Conservation (phyloP, 2,329 filamentous ascomycete species). For the Trichoderma oligosporum region DNA sequence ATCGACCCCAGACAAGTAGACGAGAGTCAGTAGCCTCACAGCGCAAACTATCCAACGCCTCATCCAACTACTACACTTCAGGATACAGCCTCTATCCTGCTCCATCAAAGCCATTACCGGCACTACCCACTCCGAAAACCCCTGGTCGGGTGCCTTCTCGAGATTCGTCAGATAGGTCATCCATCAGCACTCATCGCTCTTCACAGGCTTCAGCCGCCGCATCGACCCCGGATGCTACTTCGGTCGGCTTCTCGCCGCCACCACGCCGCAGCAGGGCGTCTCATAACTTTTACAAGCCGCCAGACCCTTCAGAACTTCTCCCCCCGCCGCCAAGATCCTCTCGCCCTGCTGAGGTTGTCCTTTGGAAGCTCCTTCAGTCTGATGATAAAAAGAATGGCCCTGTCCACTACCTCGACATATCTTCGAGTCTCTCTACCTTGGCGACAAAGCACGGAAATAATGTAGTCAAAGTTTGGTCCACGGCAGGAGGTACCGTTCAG, state of each 20-base stretch:
- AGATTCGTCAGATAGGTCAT: slow-evolving; percentile 19
- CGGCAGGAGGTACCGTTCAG: slow-evolving; percentile 74
- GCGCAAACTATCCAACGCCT: slow-evolving; percentile 19
- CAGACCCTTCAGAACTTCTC: neutral
- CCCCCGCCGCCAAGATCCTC: neutral
- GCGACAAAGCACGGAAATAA: slow-evolving; percentile 52
- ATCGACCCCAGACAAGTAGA: slow-evolving; percentile 3
- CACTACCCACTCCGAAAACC: slow-evolving; percentile 19
- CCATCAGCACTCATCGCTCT: slow-evolving; percentile 20
- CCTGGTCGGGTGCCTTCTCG: slow-evolving; percentile 15
- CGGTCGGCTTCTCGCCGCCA: slow-evolving; percentile 19
- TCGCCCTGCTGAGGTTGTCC: slow-evolving; percentile 20
- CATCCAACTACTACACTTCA: slow-evolving; percentile 17
- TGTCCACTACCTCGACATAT: slow-evolving; percentile 37
- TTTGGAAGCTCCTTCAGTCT: slow-evolving; percentile 26
- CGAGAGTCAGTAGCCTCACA: slow-evolving; percentile 16
- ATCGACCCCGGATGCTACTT: slow-evolving; percentile 14
- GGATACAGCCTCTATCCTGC: slow-evolving; percentile 22
- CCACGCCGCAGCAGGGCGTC: slow-evolving; percentile 14
- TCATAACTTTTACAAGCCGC: slow-evolving; percentile 6
- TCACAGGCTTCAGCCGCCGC: slow-evolving; percentile 19
- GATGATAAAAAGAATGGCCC: slow-evolving; percentile 32
- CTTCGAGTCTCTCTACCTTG: slow-evolving; percentile 31
- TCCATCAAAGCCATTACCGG: slow-evolving; percentile 23
- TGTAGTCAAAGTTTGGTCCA: slow-evolving; percentile 86